Percentiles rank a stretch among this genome's conserved stretches.
Evolutionary conservation across 768 basidiomycete species (phyloP).

Genomic region (Multifurca ochricompacta): DNA sequence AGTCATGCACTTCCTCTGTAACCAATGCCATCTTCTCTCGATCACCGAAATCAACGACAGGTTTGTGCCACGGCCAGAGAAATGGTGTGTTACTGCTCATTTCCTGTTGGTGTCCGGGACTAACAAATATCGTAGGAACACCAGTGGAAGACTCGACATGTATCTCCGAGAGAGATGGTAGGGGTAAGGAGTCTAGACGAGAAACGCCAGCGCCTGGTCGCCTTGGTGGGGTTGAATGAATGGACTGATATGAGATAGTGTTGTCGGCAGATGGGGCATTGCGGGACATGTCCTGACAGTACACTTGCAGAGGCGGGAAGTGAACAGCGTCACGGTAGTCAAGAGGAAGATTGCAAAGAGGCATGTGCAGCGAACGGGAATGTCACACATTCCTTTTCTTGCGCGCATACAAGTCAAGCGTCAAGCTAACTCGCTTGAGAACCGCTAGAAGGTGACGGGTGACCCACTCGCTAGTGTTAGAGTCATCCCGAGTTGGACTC

Average conservation of each 20-base stretch:
- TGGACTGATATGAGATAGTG: slow-evolving; percentile 15
- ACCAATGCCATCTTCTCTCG: slow-evolving; percentile 16
- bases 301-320: not conserved
- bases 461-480: too few relatives aligned
- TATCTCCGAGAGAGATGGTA: slow-evolving; percentile 15
- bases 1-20: slow-evolving; percentile 7
- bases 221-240: slow-evolving; percentile 14
- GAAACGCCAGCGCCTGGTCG: slow-evolving; percentile 18
- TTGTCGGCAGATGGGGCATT: slow-evolving; percentile 4
- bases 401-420: too few relatives aligned
- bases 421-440: not conserved
- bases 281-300: slow-evolving; percentile 11
- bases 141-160: slow-evolving; percentile 5
- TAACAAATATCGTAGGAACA: not conserved
- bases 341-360: not conserved
- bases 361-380: not conserved
- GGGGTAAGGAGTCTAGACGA: slow-evolving; percentile 6
- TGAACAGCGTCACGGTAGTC: not conserved
- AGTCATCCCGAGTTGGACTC: too few relatives aligned
- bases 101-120: not conserved
- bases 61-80: slow-evolving; percentile 12
- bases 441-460: not conserved
- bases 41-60: slow-evolving; percentile 2
- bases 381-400: slow-evolving; percentile 11
- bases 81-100: not conserved